Evolutionary conservation across 2,329 filamentous ascomycete species (phyloP).

Genomic region (Curvularia eragrostidis): DNA sequence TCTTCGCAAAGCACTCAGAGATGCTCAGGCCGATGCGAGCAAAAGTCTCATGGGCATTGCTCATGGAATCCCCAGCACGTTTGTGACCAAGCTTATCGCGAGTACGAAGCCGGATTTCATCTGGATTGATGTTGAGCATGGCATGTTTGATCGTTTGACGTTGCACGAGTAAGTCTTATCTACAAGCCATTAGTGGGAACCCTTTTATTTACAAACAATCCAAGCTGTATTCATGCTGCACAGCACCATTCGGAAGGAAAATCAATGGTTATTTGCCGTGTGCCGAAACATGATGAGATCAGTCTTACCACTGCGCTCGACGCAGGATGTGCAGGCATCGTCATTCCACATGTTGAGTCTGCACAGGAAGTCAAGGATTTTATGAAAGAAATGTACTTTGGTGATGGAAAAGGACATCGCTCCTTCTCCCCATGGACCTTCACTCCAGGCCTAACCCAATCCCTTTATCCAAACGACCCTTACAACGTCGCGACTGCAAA

Average conservation of each 20-base stretch:
- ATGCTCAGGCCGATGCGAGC: constrained; percentile 30
- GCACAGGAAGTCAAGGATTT: constrained; percentile 35
- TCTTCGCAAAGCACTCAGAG: constrained; percentile 28
- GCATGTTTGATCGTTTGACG: constrained; percentile 36
- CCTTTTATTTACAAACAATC: background rate
- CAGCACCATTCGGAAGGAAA: constrained; percentile 37
- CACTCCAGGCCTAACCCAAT: constrained; percentile 28
- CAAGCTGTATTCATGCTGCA: constrained; percentile 35
- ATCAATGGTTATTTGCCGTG: constrained; percentile 31
- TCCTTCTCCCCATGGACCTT: constrained; percentile 39
- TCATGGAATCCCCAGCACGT: constrained; percentile 35
- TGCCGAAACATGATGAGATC: constrained; percentile 35
- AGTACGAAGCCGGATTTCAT: constrained; percentile 38
- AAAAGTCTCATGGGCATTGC: constrained; percentile 38
- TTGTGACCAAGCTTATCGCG: constrained; percentile 37
- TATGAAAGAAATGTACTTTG: constrained; percentile 34
- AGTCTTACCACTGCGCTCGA: constrained; percentile 34
- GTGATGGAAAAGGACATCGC: constrained; percentile 27
- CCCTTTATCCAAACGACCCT: constrained; percentile 32
- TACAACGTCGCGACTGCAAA: constrained; percentile 35
- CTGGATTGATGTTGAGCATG: constrained; percentile 39
- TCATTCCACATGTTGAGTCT: constrained; percentile 33
- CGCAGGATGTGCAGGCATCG: constrained; percentile 33
- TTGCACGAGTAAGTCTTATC: constrained; percentile 35
- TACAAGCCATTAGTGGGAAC: background rate